Conservation (phyloP, 192 early-diverging fungal genomes). For the Coemansia sp. region DNA sequence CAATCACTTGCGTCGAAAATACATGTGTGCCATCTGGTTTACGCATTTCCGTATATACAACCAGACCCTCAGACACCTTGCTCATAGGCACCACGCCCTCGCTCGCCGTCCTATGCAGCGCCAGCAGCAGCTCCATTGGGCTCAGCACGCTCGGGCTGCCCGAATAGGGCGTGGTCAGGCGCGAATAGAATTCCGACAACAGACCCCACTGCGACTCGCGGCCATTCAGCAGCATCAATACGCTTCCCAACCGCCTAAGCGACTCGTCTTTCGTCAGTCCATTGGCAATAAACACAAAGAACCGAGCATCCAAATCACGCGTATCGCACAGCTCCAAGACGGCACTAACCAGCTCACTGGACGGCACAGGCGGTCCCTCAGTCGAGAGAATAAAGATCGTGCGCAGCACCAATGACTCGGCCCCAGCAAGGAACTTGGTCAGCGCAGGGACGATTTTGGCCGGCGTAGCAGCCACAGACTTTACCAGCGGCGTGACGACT, state of each 20-base stretch:
- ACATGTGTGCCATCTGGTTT: slow-evolving; percentile 23
- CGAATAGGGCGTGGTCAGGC: slow-evolving; percentile 34
- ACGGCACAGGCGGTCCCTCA: slow-evolving; percentile 26
- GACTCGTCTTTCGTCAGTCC: slow-evolving; percentile 34
- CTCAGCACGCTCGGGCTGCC: slow-evolving; percentile 47
- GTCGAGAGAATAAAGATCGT: slow-evolving; percentile 29
- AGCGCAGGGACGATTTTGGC: slow-evolving; percentile 38
- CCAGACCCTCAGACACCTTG: background rate
- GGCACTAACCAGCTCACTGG: slow-evolving; percentile 39
- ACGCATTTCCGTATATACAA: slow-evolving; percentile 23
- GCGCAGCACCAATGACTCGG: slow-evolving; percentile 39
- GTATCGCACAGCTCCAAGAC: slow-evolving; percentile 35
- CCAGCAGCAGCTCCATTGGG: slow-evolving; percentile 51
- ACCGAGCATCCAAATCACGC: slow-evolving; percentile 33
- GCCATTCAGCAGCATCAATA: slow-evolving; percentile 32
- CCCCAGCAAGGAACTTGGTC: slow-evolving; percentile 31
- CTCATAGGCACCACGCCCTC: slow-evolving; percentile 2
- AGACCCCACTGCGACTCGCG: slow-evolving; percentile 12
- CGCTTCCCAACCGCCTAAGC: slow-evolving; percentile 13
- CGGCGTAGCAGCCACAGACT: slow-evolving; percentile 25
- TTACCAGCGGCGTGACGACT: slow-evolving; percentile 44
- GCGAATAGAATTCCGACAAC: slow-evolving; percentile 31
- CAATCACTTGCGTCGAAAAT: slow-evolving; percentile 32
- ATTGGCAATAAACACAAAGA: slow-evolving; percentile 31
- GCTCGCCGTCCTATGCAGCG: slow-evolving; percentile 27